A percentile compares a stretch with the other conserved stretches of the same genome.
These are phyloP conservation scores for Phragmites australis DNA, from an alignment of 176 grass and related monocot genomes.

Conservation along the genomic window DNA sequence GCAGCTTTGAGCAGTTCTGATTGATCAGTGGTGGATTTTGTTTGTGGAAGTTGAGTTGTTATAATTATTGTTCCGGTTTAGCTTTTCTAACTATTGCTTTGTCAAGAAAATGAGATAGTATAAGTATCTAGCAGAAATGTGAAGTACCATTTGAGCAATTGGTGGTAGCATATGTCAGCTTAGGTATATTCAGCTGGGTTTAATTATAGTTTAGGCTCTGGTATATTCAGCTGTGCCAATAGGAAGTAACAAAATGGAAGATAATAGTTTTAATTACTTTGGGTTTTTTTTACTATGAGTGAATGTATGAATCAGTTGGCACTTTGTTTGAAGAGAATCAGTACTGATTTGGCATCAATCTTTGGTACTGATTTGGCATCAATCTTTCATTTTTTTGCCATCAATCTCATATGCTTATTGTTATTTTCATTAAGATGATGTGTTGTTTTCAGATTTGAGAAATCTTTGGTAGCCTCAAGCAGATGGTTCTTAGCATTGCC, in stretches of 20 bases:
- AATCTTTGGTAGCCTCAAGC: too few relatives aligned
- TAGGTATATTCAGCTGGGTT: too few relatives aligned
- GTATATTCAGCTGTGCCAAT: neutral
- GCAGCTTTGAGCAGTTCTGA: too few relatives aligned
- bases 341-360: neutral
- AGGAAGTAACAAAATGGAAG: neutral
- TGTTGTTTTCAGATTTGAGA: too few relatives aligned
- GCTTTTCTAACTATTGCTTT: neutral
- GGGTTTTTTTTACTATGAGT: neutral
- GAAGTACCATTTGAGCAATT: constrained; percentile 28
- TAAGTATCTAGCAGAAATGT: neutral
- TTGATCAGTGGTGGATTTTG: too few relatives aligned
- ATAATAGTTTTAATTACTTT: neutral
- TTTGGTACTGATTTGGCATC: too few relatives aligned
- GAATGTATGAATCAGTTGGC: neutral
- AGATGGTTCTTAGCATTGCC: too few relatives aligned
- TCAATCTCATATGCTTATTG: too few relatives aligned
- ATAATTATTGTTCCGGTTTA: neutral
- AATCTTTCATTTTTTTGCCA: too few relatives aligned
- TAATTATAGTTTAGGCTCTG: neutral
- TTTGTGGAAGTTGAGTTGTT: constrained; percentile 6
- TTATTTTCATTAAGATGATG: too few relatives aligned
- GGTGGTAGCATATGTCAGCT: neutral
- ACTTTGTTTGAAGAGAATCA: neutral
- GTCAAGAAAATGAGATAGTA: neutral